A percentile compares a stretch with the other conserved stretches of the same genome.
phyloP scores from a whole-genome alignment of 2,329 filamentous ascomycete genomes.

The Fusarium abutilonis region DNA sequence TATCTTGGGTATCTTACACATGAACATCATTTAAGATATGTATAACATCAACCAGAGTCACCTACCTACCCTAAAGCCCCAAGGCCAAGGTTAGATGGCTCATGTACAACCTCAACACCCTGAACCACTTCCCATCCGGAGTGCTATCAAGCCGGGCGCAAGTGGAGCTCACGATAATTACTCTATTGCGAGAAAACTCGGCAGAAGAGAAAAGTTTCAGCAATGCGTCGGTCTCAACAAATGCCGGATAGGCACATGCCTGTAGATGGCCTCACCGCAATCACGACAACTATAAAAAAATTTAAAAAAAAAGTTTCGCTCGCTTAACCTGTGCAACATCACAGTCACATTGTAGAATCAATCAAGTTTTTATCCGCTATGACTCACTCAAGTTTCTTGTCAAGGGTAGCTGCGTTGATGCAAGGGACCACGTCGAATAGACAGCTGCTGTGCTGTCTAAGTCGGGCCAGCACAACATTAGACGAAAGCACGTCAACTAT shows the following conservation, averaged over 20 bases:
- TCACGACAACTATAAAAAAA: slow-evolving; percentile 7
- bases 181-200: no score
- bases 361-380: slow-evolving; percentile 4
- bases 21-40: not conserved
- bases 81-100: no score
- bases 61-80: slow-evolving; percentile 17
- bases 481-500: slow-evolving; percentile 25
- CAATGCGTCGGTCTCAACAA: slow-evolving; percentile 13
- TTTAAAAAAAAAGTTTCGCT: slow-evolving; percentile 3
- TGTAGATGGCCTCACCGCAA: slow-evolving; percentile 35
- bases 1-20: no score
- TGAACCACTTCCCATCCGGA: no score
- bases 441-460: slow-evolving; percentile 33
- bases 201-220: not conserved
- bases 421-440: slow-evolving; percentile 28
- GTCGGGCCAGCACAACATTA: slow-evolving; percentile 29
- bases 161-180: no score
- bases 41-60: not conserved
- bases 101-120: no score
- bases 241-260: slow-evolving; percentile 9
- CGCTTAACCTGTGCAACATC: slow-evolving; percentile 3
- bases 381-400: slow-evolving; percentile 10
- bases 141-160: no score
- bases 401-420: slow-evolving; percentile 21
- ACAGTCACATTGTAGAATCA: slow-evolving; percentile 13